phyloP scores from a whole-genome alignment of 2,329 filamentous ascomycete species.

The Fusarium sp. region DNA sequence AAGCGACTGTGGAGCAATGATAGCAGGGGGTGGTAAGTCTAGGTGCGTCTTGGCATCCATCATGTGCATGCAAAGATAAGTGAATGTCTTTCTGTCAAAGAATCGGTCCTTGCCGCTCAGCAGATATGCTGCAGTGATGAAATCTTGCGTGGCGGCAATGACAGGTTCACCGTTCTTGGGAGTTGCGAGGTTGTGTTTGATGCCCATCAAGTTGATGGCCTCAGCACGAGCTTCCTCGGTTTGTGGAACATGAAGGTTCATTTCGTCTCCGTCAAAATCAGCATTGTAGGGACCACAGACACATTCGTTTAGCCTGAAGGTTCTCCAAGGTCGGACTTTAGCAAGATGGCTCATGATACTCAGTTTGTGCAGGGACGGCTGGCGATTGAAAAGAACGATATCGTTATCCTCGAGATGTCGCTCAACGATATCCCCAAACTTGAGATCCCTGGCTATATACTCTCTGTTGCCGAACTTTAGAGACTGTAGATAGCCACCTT shows the following conservation, averaged over 20 bases:
- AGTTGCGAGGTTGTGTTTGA: conserved; percentile 94
- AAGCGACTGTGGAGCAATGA: conserved; percentile 84
- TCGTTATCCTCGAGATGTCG: conserved; percentile 95
- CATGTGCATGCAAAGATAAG: conserved; percentile 94
- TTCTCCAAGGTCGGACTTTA: conserved; percentile 94
- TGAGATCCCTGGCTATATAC: conserved; percentile 77
- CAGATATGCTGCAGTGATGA: conserved; percentile 94
- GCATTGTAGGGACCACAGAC: conserved; percentile 98
- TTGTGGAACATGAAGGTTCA: conserved; percentile 98
- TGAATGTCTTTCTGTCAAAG: conserved; percentile 88
- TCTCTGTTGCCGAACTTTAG: conserved; percentile 80
- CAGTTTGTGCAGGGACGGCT: conserved; percentile 96
- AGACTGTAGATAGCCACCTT: conserved; percentile 74
- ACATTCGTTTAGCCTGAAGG: conserved; percentile 97
- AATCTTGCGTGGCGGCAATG: conserved; percentile 99
- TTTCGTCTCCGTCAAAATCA: conserved; percentile 98
- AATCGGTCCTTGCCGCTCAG: conserved; percentile 94
- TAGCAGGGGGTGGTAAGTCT: conserved; percentile 86
- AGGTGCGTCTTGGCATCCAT: conserved; percentile 81
- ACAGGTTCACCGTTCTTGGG: conserved; percentile 98
- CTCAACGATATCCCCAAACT: conserved; percentile 89
- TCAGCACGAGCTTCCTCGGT: conserved; percentile 96
- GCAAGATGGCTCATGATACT: conserved; percentile 97
- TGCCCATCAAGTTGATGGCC: conserved; percentile 96
- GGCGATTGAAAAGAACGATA: conserved; percentile 96